These are phyloP conservation scores for Curvularia hawaiiensis DNA, from an alignment of 2,329 filamentous ascomycete genomes.

Conservation along the genomic window DNA sequence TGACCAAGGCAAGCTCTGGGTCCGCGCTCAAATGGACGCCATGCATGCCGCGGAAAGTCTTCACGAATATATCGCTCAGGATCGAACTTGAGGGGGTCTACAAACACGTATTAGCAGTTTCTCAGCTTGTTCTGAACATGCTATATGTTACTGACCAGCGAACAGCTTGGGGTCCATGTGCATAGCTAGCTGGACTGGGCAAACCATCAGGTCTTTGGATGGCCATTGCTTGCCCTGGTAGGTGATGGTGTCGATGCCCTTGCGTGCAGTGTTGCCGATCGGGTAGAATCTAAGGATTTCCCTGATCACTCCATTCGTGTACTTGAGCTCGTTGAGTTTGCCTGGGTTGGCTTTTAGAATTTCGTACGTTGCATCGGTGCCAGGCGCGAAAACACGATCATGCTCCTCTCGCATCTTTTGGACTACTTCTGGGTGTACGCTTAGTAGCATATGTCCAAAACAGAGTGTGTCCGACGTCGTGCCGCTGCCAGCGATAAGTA, in stretches of 20 bases:
- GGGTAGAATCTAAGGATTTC: slow-evolving; percentile 61
- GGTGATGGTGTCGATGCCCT: slow-evolving; percentile 43
- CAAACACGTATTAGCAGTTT: background rate
- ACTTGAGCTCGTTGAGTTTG: slow-evolving; percentile 58
- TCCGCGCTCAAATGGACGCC: slow-evolving; percentile 62
- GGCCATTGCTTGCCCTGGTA: slow-evolving; percentile 52
- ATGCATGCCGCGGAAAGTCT: slow-evolving; percentile 54
- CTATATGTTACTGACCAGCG: slow-evolving; percentile 20
- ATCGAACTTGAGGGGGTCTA: slow-evolving; percentile 27
- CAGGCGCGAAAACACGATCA: slow-evolving; percentile 56
- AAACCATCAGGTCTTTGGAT: slow-evolving; percentile 53
- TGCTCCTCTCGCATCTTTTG: slow-evolving; percentile 54
- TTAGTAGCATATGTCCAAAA: slow-evolving; percentile 40
- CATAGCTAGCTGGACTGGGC: slow-evolving; percentile 47
- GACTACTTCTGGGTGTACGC: slow-evolving; percentile 33
- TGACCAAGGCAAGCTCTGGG: slow-evolving; percentile 63
- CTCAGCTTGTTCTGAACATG: background rate
- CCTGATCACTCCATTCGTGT: slow-evolving; percentile 59
- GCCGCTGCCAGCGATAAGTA: slow-evolving; percentile 52
- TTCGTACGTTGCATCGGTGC: slow-evolving; percentile 45
- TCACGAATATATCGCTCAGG: slow-evolving; percentile 48
- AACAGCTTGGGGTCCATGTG: slow-evolving; percentile 38
- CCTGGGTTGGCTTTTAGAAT: slow-evolving; percentile 51
- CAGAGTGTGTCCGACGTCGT: slow-evolving; percentile 47
- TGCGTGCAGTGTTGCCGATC: slow-evolving; percentile 54